Evolutionary conservation across 371 early-diverging fungal species (phyloP), one percentile per base, ranked within the genome.

Genomic region (Gilbertella persicaria): DNA sequence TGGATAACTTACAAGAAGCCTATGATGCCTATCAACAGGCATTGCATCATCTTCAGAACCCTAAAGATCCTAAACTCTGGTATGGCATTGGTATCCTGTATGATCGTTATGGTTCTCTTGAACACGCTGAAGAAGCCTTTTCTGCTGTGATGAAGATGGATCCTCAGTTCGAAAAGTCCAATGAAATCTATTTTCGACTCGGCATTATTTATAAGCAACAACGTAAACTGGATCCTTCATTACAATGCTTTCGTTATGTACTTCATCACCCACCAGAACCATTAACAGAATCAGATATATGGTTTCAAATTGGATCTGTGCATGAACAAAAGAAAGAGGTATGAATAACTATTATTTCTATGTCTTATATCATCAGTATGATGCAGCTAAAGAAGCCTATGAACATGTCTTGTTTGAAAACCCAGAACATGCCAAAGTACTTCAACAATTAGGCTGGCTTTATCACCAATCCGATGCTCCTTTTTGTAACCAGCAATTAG

Each of bases 121-220:
- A 96, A 40, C 90, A 94, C 61, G 97, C 98, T 10, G 96, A 96
- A 64, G 95, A 95, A 58, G 97, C 97, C 0, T 96, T 96, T 60
- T 78, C 90, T 0, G 89, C 93, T 1, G 97, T 86, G 8, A 82
- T 91, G 80, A 67, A 77, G 47, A 87, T 91, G 87, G 91, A 91
- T 39, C 83, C 90, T 7, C 81, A 87, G 47, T 94, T 91, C 60
- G 94, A 95, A 52, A 94, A 94, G 74, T 91, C 93, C 24, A 93
- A 89, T 60, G 98, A 97, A 62, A 93, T 97, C 30, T 95, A 95
- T 64, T 97, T 96, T 64, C 80, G 97, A 35, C 71, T 97, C 16
- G 97, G 97, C 17, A 93, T 96, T 48, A 93, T 97, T 30, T 94
- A 96, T 79, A 96, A 95, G 69, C 91, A 91, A 59, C 93, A 93